Evolutionary conservation across 2,329 filamentous ascomycete genomes (phyloP), one percentile per base, ranked within the genome.

Genomic region (Triangularia verruculosa): DNA sequence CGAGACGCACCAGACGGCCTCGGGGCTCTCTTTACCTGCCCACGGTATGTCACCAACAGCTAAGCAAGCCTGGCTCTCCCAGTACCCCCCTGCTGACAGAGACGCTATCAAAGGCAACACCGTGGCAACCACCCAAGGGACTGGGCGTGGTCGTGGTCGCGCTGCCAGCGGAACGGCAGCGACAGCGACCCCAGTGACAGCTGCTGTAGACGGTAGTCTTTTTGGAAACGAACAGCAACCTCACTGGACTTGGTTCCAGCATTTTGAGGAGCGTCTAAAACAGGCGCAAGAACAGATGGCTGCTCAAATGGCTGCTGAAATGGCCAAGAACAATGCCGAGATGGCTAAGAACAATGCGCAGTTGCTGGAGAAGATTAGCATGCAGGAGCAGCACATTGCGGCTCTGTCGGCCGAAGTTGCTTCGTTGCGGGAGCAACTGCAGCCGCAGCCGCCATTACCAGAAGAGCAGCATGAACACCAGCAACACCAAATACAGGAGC

Each of bases 231-330:
- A 83, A 20, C 79, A 79, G 17, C 85, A 87, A 58, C 81, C 86
- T 66, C 78, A 93, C 8, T 92, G 89, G 89, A 78, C 82, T 3
- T 92, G 92, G 70, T 85, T 93, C 32, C 87, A 91, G 62, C 83
- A 82, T 17, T 79, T 94, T 57, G 90, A 94, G 71, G 83, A 86
- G 12, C 79, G 77, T 56, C 70, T 81, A 28, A 72, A 66, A 57
- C 56, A 64, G 22, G 65, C 74, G 12, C 55, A 57, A 7, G 53
- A 62, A 34, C 65, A 71, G 53, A 28, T 68, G 24, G 64, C 67
- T 24, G 61, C n/a, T n/a, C n/a, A n/a, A n/a, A n/a, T n/a, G n/a
- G n/a, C n/a, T n/a, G n/a, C 65, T 0, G 64, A 64, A 20, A 20
- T 30, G 20, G 64, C 59, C 22, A 61, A 66, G 27, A 62, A 15